Base-by-base conservation (phyloP, 306 rosid species). In the Quercus cerris region DNA sequence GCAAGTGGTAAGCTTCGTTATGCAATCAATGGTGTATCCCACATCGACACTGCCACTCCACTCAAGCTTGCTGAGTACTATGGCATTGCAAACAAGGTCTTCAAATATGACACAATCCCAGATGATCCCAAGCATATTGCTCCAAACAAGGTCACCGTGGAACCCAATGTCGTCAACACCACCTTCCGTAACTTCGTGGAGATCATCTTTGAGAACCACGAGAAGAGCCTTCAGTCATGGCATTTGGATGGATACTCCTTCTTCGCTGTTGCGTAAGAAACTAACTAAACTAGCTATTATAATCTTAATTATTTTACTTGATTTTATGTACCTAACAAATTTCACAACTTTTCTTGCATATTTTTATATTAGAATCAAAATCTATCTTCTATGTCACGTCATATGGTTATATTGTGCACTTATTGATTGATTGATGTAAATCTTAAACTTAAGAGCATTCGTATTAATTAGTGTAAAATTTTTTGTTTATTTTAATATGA, bases 21-120 rank as follows among this genome's bases (percentile, higher is more conserved):
- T 63, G 92, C 90, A 2, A 30, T 94, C 15, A 89, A 92, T 4
- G 94, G 97, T 0, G 73, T 94, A 30, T 92, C 98, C 1, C 97
- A 92, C 46, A 64, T 80, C 0, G 88, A 92, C 2, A 5, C 77
- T 0, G 86, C 80, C 13, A 94, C 98, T 14, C 97, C 97, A 0
- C 4, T 91, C 14, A 94, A 94, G 88, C 88, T 94, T 33, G 97
- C 95, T 0, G 97, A 94, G 75, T 94, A 90, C 82, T 94, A 8
- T 19, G 83, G 81, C 1, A 18, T 86, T 0, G 8, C 22, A 0
- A 78, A 87, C 0, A 91, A 86, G 85, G 84, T 90, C 25, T 92
- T 92, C 85, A 87, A 91, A 25, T 81, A 84, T 44, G 78, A 90
- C 61, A 10, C 1, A 8, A 90, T 91, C 61, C 6, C 62, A 0